A percentile compares a stretch with the other conserved stretches of the same genome.
Evolutionary conservation across 2,329 filamentous ascomycete species (phyloP).

Genomic region (Fusarium luffae): DNA sequence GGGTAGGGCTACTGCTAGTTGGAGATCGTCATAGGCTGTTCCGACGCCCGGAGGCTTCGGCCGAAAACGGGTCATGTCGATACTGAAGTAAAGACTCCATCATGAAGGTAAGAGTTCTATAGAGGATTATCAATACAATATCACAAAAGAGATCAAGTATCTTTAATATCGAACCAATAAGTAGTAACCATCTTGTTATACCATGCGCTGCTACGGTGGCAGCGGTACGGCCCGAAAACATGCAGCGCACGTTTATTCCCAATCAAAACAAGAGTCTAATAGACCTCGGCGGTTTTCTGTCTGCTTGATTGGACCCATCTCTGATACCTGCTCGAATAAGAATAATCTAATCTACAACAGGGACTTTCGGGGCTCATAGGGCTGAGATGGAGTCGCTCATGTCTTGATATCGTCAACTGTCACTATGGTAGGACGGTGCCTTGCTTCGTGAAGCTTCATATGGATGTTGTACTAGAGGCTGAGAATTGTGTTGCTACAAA

Average conservation of each 20-base stretch:
- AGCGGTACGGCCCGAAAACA: constrained; percentile 32
- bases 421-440: background rate
- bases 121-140: background rate
- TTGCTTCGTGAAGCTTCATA: background rate
- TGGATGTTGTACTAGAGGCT: background rate
- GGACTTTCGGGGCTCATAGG: background rate
- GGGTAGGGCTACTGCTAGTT: constrained; percentile 22
- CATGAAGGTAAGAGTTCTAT: background rate
- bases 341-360: background rate
- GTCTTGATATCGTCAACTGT: background rate
- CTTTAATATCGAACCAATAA: background rate
- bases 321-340: background rate
- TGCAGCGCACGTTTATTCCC: constrained; percentile 10
- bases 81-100: background rate
- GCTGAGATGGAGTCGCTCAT: background rate
- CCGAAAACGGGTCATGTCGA: constrained; percentile 20
- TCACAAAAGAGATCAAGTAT: background rate
- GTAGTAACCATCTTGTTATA: background rate
- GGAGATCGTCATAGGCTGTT: constrained; percentile 15
- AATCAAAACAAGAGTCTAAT: background rate
- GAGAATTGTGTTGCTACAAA: background rate
- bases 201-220: background rate
- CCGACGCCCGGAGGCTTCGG: constrained; percentile 23
- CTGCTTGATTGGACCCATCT: background rate
- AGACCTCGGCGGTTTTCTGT: background rate